Conservation (phyloP, 176 grass and related monocot genomes). For the Thinopyrum elongatum region DNA sequence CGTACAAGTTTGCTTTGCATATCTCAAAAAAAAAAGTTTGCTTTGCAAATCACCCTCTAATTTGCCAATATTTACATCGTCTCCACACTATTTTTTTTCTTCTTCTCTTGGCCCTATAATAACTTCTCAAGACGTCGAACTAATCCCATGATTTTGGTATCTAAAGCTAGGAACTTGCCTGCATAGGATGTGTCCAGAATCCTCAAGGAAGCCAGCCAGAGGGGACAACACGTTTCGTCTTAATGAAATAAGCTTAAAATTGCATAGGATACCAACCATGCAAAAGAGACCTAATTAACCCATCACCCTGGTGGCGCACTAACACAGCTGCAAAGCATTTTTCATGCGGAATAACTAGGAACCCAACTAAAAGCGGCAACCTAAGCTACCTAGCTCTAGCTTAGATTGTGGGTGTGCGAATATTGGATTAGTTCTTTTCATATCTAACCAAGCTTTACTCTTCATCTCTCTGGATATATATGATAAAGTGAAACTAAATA, state of each 20-base stretch:
- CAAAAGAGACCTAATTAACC: constrained; percentile 1
- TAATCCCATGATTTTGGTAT: too few relatives aligned
- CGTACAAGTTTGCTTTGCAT: neutral
- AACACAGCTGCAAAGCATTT: constrained; percentile 8
- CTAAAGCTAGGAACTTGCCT: neutral
- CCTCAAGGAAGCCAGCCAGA: too few relatives aligned
- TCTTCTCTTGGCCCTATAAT: too few relatives aligned
- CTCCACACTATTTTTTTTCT: too few relatives aligned
- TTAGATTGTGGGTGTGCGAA: neutral
- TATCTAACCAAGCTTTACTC: neutral
- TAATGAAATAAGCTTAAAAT: neutral
- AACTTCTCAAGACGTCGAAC: too few relatives aligned
- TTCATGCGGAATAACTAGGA: neutral
- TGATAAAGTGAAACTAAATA: neutral
- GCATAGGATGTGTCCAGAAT: neutral
- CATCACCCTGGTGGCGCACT: constrained; percentile 1
- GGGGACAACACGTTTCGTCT: neutral
- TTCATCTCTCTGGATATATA: neutral
- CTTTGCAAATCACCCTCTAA: neutral
- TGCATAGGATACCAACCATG: neutral
- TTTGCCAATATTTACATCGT: neutral
- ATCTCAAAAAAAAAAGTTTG: neutral
- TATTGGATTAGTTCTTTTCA: neutral
- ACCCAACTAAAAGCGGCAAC: neutral
- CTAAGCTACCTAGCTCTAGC: neutral